These are phyloP conservation scores for Tetrapisispora arboricola DNA, from an alignment of 805 yeast genomes.

Conservation along the genomic window DNA sequence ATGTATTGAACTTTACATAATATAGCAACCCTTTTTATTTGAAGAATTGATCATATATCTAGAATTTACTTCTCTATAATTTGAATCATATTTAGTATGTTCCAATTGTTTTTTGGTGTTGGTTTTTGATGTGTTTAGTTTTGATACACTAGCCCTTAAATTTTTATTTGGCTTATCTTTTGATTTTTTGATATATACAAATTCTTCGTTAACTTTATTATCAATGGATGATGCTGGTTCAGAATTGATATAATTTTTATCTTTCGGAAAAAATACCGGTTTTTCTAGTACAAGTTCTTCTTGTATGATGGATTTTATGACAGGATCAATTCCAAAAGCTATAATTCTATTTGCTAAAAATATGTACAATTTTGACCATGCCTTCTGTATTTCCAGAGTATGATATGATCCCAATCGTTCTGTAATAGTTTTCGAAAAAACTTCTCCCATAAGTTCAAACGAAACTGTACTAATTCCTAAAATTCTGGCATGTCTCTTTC, in stretches of 20 bases:
- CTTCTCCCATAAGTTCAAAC: conserved; percentile 65
- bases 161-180: background rate
- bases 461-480: conserved; percentile 61
- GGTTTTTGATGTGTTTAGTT: background rate
- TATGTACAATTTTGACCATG: conserved; percentile 62
- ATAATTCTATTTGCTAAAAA: conserved; percentile 59
- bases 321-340: conserved; percentile 38
- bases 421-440: conserved; percentile 55
- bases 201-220: background rate
- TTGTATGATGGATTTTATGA: conserved; percentile 22
- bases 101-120: background rate
- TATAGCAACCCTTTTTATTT: conserved; percentile 4
- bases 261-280: conserved; percentile 6
- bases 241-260: background rate
- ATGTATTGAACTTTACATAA: conserved; percentile 3
- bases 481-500: conserved; percentile 66
- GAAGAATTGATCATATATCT: background rate
- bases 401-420: conserved; percentile 48
- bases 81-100: background rate
- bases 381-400: conserved; percentile 50
- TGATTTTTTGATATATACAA: background rate
- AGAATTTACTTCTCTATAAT: background rate
- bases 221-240: background rate
- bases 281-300: conserved; percentile 16
- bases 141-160: background rate